Percentiles rank a stretch among this genome's conserved stretches.
phyloP scores from a whole-genome alignment of 441 rosid species.

The Mallotus japonicus region DNA sequence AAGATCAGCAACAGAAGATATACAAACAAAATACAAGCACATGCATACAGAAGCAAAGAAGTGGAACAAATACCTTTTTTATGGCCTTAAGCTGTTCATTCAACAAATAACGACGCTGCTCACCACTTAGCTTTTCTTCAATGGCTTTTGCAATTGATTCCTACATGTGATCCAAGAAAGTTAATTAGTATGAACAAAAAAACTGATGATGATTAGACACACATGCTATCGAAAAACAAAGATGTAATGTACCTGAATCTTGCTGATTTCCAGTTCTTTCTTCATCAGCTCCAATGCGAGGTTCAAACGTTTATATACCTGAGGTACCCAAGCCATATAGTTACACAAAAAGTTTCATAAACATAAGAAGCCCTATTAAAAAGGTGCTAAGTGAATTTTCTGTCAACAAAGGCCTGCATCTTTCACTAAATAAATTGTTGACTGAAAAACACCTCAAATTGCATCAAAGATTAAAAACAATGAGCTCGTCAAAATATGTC shows the following conservation, averaged over 20 bases:
- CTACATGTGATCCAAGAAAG: conserved; percentile 38
- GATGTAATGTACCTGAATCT: conserved; percentile 64
- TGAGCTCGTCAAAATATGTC: conserved; percentile 7
- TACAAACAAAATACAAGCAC: background rate
- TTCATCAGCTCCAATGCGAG: conserved; percentile 71
- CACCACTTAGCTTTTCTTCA: conserved; percentile 97
- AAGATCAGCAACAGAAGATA: conserved; percentile 4
- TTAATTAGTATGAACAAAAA: conserved; percentile 20
- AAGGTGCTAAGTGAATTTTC: background rate
- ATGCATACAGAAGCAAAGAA: conserved; percentile 11
- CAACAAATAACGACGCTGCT: conserved; percentile 97
- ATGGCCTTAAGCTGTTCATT: conserved; percentile 98
- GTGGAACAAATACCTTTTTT: conserved; percentile 66
- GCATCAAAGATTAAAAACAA: background rate
- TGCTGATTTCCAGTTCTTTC: conserved; percentile 90
- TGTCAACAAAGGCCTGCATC: background rate
- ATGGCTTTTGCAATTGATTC: conserved; percentile 97
- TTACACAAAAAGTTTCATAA: background rate
- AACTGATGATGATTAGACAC: conserved; percentile 21
- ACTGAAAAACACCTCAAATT: conserved; percentile 8
- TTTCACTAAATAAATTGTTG: conserved; percentile 6
- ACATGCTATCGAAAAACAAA: conserved; percentile 8
- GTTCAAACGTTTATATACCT: conserved; percentile 82
- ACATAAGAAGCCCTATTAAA: background rate
- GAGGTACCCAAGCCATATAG: conserved; percentile 9